Evolutionary conservation across 2,329 filamentous ascomycete genomes (phyloP).

Genomic region (Monosporascus sp.): DNA sequence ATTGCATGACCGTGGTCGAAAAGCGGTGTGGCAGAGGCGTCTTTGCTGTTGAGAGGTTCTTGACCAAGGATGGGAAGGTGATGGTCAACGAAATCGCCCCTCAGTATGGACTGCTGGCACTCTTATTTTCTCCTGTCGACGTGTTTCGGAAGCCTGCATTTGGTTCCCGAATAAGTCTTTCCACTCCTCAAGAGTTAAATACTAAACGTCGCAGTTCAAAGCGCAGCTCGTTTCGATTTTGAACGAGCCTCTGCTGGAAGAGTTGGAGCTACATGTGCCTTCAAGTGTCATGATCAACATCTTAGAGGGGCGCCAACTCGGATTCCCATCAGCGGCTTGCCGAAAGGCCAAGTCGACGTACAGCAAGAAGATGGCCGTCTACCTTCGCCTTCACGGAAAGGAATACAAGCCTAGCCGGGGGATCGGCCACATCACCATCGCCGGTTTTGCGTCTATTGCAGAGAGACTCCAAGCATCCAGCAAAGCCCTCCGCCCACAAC

Average conservation of each 20-base stretch:
- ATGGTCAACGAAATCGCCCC: no score
- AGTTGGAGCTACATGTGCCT: constrained; percentile 53
- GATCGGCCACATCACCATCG: constrained; percentile 89
- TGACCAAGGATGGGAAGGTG: no score
- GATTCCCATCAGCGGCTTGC: constrained; percentile 55
- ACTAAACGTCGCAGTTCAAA: constrained; percentile 91
- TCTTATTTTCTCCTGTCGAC: no score
- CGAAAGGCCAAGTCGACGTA: constrained; percentile 40
- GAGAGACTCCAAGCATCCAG: constrained; percentile 21
- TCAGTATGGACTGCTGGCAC: no score
- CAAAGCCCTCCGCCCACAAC: constrained; percentile 20
- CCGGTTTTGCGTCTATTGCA: constrained; percentile 22
- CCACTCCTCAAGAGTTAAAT: no score
- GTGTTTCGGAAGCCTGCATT: no score
- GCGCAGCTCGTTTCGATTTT: constrained; percentile 84
- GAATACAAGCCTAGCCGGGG: constrained; percentile 81
- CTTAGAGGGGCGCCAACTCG: constrained; percentile 60
- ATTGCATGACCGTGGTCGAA: no score
- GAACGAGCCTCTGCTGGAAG: constrained; percentile 46
- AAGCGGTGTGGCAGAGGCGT: no score
- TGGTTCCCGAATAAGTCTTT: no score
- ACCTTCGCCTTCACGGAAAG: constrained; percentile 89
- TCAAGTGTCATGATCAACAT: constrained; percentile 77
- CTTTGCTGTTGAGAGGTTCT: no score
- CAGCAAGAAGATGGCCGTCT: constrained; percentile 42